These are phyloP conservation scores for Hirsutella minnesotensis DNA, from an alignment of 2,329 filamentous ascomycete genomes.

Conservation along the genomic window DNA sequence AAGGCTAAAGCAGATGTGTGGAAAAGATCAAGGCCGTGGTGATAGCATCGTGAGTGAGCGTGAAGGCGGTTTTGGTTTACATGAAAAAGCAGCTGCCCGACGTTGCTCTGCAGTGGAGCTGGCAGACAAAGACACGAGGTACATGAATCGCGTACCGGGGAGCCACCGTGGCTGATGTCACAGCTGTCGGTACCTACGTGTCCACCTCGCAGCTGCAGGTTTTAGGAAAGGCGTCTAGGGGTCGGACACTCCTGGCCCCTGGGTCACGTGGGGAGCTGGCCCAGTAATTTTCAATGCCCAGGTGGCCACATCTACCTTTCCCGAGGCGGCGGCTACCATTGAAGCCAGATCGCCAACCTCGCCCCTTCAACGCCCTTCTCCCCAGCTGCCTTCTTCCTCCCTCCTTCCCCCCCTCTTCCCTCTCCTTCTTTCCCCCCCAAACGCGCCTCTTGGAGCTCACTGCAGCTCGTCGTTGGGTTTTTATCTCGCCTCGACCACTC, in stretches of 20 bases:
- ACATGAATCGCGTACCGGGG: no score
- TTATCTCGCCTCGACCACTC: conserved; percentile 15
- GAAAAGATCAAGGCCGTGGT: no score
- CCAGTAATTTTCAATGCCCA: conserved; percentile 28
- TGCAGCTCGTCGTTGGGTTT: conserved; percentile 20
- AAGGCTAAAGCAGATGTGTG: no score
- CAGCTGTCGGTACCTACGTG: no score
- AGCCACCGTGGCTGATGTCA: no score
- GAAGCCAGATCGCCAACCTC: conserved; percentile 19
- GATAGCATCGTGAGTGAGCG: no score
- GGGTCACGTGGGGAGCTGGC: conserved; percentile 18
- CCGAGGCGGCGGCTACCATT: conserved; percentile 11
- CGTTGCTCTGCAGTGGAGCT: no score
- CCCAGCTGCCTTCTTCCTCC: background rate
- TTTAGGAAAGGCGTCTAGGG: no score
- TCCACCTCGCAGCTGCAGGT: no score
- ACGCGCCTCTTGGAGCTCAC: conserved; percentile 20
- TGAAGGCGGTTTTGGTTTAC: no score
- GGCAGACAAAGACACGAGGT: background rate
- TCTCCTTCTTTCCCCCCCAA: conserved; percentile 16
- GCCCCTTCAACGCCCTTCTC: background rate
- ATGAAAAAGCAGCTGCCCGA: no score
- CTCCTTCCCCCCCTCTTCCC: conserved; percentile 24
- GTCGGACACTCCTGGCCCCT: no score
- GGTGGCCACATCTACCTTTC: conserved; percentile 33